Percentiles rank a stretch among this genome's conserved stretches.
Conservation (phyloP, 768 basidiomycete species). For the Termitomyces sp. region DNA sequence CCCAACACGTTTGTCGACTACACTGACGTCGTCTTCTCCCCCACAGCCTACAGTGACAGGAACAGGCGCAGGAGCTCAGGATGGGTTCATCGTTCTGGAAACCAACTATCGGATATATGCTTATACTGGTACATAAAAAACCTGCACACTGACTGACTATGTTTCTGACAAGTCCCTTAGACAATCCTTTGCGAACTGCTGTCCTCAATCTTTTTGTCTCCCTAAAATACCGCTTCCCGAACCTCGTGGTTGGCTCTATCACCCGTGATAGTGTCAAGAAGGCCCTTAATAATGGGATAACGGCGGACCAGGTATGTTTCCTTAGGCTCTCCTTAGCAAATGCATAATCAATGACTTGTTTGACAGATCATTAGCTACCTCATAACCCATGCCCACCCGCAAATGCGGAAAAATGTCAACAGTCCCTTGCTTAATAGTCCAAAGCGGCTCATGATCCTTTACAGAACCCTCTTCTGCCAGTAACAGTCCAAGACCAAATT, state of each 20-base stretch:
- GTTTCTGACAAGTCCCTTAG: slow-evolving; percentile 34
- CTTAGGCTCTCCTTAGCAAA: slow-evolving; percentile 13
- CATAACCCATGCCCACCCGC: slow-evolving; percentile 91
- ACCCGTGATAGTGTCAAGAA: slow-evolving; percentile 94
- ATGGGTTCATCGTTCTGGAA: slow-evolving; percentile 95
- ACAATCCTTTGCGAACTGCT: slow-evolving; percentile 93
- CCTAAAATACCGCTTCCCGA: slow-evolving; percentile 91
- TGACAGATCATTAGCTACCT: slow-evolving; percentile 92
- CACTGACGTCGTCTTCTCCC: slow-evolving; percentile 86
- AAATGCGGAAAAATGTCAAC: slow-evolving; percentile 91
- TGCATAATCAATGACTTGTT: slow-evolving; percentile 10
- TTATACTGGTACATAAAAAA: slow-evolving; percentile 68
- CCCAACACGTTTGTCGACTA: slow-evolving; percentile 93
- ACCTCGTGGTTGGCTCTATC: slow-evolving; percentile 93
- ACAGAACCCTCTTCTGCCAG: slow-evolving; percentile 89
- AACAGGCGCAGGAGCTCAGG: slow-evolving; percentile 51
- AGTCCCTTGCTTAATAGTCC: background rate
- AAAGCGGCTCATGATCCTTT: slow-evolving; percentile 8
- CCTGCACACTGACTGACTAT: slow-evolving; percentile 14
- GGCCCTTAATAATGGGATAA: slow-evolving; percentile 91
- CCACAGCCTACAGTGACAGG: slow-evolving; percentile 63
- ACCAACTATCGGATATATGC: slow-evolving; percentile 98
- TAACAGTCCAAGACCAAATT: slow-evolving; percentile 97
- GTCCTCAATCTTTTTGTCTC: slow-evolving; percentile 92
- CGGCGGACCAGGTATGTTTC: slow-evolving; percentile 80